Percentiles rank a stretch among this genome's conserved stretches.
Evolutionary conservation across 257 asterid genomes (phyloP).

Genomic region (Marsdenia floribunda): DNA sequence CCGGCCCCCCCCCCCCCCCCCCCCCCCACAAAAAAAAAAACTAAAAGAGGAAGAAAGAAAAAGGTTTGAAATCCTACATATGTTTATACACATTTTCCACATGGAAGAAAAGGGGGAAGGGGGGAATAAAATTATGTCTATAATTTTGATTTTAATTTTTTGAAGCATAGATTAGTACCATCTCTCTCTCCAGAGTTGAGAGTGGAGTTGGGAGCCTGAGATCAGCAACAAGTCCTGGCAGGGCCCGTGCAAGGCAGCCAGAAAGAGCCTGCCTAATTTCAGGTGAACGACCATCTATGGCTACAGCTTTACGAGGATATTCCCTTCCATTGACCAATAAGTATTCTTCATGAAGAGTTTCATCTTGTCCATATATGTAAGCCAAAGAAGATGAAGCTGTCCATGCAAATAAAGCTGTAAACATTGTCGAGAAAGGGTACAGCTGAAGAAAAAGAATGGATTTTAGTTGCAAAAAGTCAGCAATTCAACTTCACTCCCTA

Average conservation of each 20-base stretch:
- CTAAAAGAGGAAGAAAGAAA: background rate
- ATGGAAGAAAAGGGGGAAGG: background rate
- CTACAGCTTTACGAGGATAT: conserved; percentile 56
- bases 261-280: conserved; percentile 82
- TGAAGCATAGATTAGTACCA: conserved; percentile 40
- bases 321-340: conserved; percentile 68
- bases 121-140: background rate
- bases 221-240: conserved; percentile 80
- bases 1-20: too few relatives aligned
- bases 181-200: conserved; percentile 71
- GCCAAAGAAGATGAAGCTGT: conserved; percentile 84
- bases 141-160: background rate
- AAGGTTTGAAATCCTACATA: background rate
- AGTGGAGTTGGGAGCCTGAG: conserved; percentile 73
- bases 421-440: conserved; percentile 86
- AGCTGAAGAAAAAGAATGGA: conserved; percentile 35
- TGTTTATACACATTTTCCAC: background rate
- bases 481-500: background rate
- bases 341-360: conserved; percentile 62
- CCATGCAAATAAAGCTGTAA: conserved; percentile 79
- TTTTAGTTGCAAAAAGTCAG: conserved; percentile 7
- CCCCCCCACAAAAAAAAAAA: too few relatives aligned
- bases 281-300: conserved; percentile 64
- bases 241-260: conserved; percentile 75
- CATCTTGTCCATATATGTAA: conserved; percentile 79